Evolutionary conservation across 192 early-diverging fungal species (phyloP), one percentile per base, ranked within the genome.

Genomic region (Bifiguratus adelaidae): DNA sequence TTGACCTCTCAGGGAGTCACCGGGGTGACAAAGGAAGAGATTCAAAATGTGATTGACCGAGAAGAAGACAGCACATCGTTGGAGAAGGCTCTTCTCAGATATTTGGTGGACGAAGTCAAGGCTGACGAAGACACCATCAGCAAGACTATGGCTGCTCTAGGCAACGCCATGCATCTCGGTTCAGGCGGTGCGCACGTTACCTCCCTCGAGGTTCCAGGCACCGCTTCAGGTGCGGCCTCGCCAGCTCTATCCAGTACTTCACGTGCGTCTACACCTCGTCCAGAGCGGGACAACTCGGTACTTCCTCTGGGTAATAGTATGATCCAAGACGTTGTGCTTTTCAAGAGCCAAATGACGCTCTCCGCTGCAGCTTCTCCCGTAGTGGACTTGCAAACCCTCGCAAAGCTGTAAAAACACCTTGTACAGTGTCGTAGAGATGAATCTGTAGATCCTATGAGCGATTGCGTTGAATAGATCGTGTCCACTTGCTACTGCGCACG

Each of bases 281-380:
- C 18, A 21, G 37, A 20, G 7, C 16, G 63, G 49, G 54, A 58
- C 5, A 41, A 61, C 23, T 41, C 48, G 26, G 42, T 41, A 42
- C 32, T 78, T 24, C 59, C 67, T 27, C 52, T 53, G 0, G 60
- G 57, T 11, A 73, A 52, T 6, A 28, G 48, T 16, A 28, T 66
- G 18, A 56, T 78, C 41, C 43, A 59, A 5, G 73, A 78, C 37
- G 7, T 75, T 11, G 45, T 69, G 13, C 54, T 56, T 22, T 78
- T 71, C 52, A 78, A 78, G 50, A 55, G 56, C 30, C 56, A 49
- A 45, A 56, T 73, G 45, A 53, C 63, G 20, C 36, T 72, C 12
- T 64, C 67, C 27, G 42, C 66, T 19, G 68, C 65, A n/a, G 54
- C 66, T 26, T 52, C 63, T 4, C 65, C 72, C 18, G 37, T 40